Evolutionary conservation across 202 grass and related monocot species (phyloP).

Genomic region (Zoysia matrella): DNA sequence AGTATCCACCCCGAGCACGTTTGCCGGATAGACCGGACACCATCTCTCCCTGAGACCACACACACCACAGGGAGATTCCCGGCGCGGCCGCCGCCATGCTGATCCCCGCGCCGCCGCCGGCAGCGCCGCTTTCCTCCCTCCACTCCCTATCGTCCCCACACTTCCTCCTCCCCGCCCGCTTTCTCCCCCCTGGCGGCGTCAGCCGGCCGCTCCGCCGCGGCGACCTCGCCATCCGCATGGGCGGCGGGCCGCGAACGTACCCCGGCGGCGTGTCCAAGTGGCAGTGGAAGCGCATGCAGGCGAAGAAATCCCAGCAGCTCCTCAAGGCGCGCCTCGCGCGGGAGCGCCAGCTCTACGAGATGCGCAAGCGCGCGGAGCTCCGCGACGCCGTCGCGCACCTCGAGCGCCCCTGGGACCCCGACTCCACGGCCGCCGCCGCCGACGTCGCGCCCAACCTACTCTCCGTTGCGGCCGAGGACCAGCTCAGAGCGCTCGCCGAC

Average conservation of each 20-base stretch:
- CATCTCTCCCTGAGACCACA: background rate
- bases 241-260: constrained; percentile 79
- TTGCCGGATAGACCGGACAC: background rate
- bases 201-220: constrained; percentile 34
- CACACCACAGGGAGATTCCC: background rate
- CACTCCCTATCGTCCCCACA: constrained; percentile 31
- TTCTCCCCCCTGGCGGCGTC: constrained; percentile 5
- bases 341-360: constrained; percentile 97
- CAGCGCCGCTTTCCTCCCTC: constrained; percentile 37
- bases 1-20: no score
- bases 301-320: constrained; percentile 82
- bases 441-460: constrained; percentile 66
- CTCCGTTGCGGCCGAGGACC: constrained; percentile 80
- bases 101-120: constrained; percentile 12
- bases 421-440: background rate
- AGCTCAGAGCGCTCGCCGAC: constrained; percentile 88
- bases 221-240: constrained; percentile 72
- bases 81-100: constrained; percentile 27
- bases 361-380: constrained; percentile 87
- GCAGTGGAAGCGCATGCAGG: constrained; percentile 99
- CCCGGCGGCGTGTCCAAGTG: constrained; percentile 89
- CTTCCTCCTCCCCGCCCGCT: constrained; percentile 9
- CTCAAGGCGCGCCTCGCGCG: constrained; percentile 86
- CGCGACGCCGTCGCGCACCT: constrained; percentile 70
- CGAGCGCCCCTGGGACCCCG: constrained; percentile 87